Evolutionary conservation across 352 stramenopile species (phyloP), one percentile per base, ranked within the genome.

Genomic region (Globisporangium emineosum): DNA sequence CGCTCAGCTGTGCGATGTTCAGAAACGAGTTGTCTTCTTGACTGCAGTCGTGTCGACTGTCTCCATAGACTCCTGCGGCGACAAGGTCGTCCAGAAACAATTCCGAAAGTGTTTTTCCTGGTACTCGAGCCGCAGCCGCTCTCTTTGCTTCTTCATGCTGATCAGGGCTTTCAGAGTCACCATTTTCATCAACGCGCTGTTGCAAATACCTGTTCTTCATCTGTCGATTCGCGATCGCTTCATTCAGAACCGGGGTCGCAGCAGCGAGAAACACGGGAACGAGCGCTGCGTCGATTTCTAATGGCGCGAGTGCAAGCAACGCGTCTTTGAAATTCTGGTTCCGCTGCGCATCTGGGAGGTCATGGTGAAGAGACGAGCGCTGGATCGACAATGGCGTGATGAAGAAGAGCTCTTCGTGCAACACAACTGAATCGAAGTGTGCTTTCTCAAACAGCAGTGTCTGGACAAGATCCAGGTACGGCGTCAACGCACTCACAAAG

Each of bases 341-440:
- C 33, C 33, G 60, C 67, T 50, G 62, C 65, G 66, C 59, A 17
- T 21, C 49, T 42, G 52, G 54, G 33, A 66, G 59, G 32, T 70
- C 67, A 73, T 51, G 55, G 8, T 50, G 65, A 25, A 64, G n/a
- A 33, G 55, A 47, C 8, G 47, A 42, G 29, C 30, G 30, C 29
- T 49, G 49, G 21, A 47, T n/a, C 9, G 61, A 27, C 15, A 21
- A 25, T 60, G 62, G 59, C 9, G 59, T 70, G 13, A 59, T 35
- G 49, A 90, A 91, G 64, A 90, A 90, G 27, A 88, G 59, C 42
- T 91, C 83, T 3, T 65, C 55, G 55, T 81, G 69, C 33, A 88
- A 51, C 33, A 40, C 65, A 50, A 87, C 75, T 9, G 66, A 69
- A 0, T 85, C 70, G 25, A 72, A 65, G 56, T 82, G 71, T 0